These are phyloP conservation scores for Sanghuangporus sanghuang DNA, from an alignment of 1,284 basidiomycete genomes.

Conservation along the genomic window DNA sequence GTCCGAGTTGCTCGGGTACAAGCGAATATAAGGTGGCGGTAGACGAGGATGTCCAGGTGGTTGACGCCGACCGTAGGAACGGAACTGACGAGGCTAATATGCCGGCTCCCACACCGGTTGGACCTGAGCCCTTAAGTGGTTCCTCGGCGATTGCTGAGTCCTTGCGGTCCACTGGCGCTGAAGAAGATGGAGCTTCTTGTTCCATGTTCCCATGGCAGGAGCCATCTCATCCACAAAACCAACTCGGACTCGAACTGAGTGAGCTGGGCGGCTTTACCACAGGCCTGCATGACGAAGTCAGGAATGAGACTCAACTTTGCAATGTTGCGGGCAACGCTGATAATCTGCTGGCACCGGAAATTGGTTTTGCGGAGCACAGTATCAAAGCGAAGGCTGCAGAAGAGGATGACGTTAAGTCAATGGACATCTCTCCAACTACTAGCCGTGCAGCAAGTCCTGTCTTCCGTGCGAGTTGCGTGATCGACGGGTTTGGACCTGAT, in stretches of 20 bases:
- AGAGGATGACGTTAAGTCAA: conserved; percentile 5
- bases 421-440: conserved; percentile 12
- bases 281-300: neutral
- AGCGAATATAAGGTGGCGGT: neutral
- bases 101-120: neutral
- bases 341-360: neutral
- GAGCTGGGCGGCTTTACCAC: neutral
- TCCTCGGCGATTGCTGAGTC: neutral
- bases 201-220: neutral
- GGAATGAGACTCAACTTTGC: neutral
- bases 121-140: neutral
- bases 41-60: neutral
- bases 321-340: neutral
- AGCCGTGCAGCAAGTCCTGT: conserved; percentile 1
- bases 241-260: conserved; percentile 9
- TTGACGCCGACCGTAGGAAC: neutral
- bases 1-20: neutral
- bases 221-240: conserved; percentile 16
- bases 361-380: neutral
- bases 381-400: neutral
- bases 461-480: neutral
- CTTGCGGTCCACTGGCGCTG: neutral
- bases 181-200: neutral
- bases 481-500: neutral
- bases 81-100: neutral